Evolutionary conservation across 495 filamentous ascomycete species (phyloP).

Genomic region (Chaetomium fimeti): DNA sequence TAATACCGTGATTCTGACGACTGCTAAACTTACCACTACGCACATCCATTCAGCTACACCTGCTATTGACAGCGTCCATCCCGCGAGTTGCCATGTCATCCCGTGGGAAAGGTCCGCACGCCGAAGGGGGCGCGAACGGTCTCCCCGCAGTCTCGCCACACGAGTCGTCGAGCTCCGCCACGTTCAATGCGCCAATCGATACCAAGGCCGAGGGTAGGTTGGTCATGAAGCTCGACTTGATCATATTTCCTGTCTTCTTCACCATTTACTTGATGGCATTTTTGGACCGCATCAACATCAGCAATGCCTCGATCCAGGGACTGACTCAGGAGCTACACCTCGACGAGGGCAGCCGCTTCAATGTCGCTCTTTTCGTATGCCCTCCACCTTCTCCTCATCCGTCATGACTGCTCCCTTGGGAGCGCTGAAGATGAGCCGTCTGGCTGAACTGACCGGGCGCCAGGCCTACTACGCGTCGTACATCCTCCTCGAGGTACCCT

Average conservation of each 20-base stretch:
- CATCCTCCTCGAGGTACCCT: slow-evolving; percentile 62
- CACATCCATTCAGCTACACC: too few species aligned
- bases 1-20: too few species aligned
- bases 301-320: slow-evolving; percentile 62
- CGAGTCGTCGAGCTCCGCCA: slow-evolving; percentile 2
- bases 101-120: slow-evolving; percentile 1
- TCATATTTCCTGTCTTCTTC: slow-evolving; percentile 44
- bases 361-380: slow-evolving; percentile 58
- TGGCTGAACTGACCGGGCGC: neutral
- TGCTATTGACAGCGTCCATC: too few species aligned
- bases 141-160: neutral
- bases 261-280: slow-evolving; percentile 48
- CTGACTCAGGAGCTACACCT: slow-evolving; percentile 59
- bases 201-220: slow-evolving; percentile 33
- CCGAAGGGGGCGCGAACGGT: neutral
- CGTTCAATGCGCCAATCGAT: slow-evolving; percentile 18
- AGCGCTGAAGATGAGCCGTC: too few species aligned
- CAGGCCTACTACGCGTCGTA: slow-evolving; percentile 63
- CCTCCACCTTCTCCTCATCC: neutral
- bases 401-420: too few species aligned
- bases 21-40: too few species aligned
- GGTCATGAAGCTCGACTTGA: slow-evolving; percentile 40
- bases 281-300: slow-evolving; percentile 59
- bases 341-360: slow-evolving; percentile 53
- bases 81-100: neutral